These are phyloP conservation scores for Lagenidium giganteum DNA, from an alignment of 352 stramenopile species.

Conservation along the genomic window DNA sequence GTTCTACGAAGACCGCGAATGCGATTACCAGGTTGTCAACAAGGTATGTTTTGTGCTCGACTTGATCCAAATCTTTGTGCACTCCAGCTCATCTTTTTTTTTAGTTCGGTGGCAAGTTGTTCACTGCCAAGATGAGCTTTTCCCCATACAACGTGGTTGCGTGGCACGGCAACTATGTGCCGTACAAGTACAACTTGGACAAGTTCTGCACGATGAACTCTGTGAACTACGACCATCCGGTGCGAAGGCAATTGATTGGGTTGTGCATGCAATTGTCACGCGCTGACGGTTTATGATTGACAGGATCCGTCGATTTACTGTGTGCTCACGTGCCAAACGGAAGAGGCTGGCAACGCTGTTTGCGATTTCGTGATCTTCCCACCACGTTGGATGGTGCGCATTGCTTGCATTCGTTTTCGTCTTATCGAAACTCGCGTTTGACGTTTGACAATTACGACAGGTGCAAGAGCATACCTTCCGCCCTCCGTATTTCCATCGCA, in stretches of 20 bases:
- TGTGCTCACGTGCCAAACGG: conserved; percentile 93
- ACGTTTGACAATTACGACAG: conserved; percentile 5
- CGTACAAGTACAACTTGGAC: conserved; percentile 96
- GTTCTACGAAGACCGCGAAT: conserved; percentile 85
- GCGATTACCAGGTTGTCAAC: conserved; percentile 64
- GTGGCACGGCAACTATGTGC: conserved; percentile 98
- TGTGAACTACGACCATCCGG: conserved; percentile 94
- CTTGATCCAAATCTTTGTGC: too few species aligned
- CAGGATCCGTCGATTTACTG: conserved; percentile 96
- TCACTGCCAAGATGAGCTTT: conserved; percentile 74
- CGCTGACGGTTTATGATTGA: neutral
- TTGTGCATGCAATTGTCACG: too few species aligned
- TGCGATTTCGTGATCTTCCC: conserved; percentile 98
- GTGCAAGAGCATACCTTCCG: conserved; percentile 91
- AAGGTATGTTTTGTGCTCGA: conserved; percentile 26
- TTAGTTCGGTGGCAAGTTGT: conserved; percentile 88
- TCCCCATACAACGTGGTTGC: conserved; percentile 97
- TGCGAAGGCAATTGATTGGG: too few species aligned
- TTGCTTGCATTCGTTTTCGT: conserved; percentile 5
- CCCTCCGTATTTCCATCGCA: conserved; percentile 94
- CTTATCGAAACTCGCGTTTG: neutral
- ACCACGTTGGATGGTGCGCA: conserved; percentile 91
- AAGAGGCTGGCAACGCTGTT: conserved; percentile 91
- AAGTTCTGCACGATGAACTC: conserved; percentile 96
- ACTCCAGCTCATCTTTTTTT: too few species aligned